Evolutionary conservation across 2,329 filamentous ascomycete genomes (phyloP), one percentile per base, ranked within the genome.

Genomic region (Thielaviopsis punctulata): DNA sequence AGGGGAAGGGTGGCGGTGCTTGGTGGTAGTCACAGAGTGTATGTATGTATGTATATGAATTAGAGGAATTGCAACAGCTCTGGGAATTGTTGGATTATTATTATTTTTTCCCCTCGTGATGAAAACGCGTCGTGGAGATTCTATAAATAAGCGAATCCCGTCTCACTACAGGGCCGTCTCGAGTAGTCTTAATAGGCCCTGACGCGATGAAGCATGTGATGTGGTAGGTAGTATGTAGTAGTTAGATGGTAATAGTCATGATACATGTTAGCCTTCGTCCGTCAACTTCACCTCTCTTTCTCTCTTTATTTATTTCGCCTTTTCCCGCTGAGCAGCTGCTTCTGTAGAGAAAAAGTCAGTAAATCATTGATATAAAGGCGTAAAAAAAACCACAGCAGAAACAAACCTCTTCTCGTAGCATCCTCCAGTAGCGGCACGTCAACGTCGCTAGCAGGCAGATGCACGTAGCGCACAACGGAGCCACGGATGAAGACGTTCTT

Each of bases 401-500:
- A 59, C 68, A 61, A 69, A 86, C 86, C 86, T 80, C 86, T 81
- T 66, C 86, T 79, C 55, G 86, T 94, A 19, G 89, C 89, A 70
- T 95, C 89, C 70, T 95, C 89, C 56, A 95, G 68, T 57, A 95
- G 68, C 30, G 86, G 83, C 23, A 88, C 83, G 63, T 95, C 89
- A 39, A 95, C 88, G 44, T 85, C 83, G 24, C 73, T 76, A 7
- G 82, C 82, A 0, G 89, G 88, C 49, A 95, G 71, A 66, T 95
- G 86, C 48, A 95, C 87, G 63, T 95, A 95, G 60, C 89, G 77
- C 58, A 95, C 89, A 45, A 95, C 89, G 53, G 86, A 93, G 27
- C 89, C 89, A 61, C 89, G 79, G 62, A 95, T 94, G 64, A 95
- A 95, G 68, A 95, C 87, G 63, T 94, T 95, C 72, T 93, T 94